Conservation (phyloP, 805 yeast genomes). For the Wickerhamiella bombiphila region DNA sequence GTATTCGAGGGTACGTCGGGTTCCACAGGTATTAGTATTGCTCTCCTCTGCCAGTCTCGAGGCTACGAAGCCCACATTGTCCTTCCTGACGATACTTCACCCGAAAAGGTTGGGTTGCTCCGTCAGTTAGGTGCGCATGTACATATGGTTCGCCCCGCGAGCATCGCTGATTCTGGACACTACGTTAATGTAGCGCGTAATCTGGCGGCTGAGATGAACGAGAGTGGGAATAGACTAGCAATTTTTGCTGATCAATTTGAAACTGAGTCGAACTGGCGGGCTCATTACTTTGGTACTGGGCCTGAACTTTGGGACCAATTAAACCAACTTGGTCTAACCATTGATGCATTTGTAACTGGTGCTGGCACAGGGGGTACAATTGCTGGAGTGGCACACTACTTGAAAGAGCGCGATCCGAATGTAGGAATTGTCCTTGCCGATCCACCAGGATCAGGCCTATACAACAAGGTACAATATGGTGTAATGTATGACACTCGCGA, state of each 20-base stretch:
- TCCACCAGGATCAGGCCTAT: constrained; percentile 91
- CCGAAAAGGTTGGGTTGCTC: constrained; percentile 62
- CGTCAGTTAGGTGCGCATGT: constrained; percentile 66
- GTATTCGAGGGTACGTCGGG: constrained; percentile 95
- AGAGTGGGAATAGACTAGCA: constrained; percentile 34
- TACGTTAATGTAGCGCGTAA: constrained; percentile 77
- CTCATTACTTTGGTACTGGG: constrained; percentile 73
- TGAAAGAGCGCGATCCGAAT: constrained; percentile 36
- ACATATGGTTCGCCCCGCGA: constrained; percentile 82
- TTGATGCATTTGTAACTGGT: constrained; percentile 76
- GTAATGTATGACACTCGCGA: constrained; percentile 88
- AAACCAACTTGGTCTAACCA: constrained; percentile 44
- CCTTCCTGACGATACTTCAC: constrained; percentile 83
- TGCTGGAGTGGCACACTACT: constrained; percentile 70
- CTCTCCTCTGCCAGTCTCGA: constrained; percentile 72
- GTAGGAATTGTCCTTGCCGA: constrained; percentile 63
- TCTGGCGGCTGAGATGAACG: constrained; percentile 38
- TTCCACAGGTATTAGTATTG: constrained; percentile 89
- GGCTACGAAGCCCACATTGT: constrained; percentile 92
- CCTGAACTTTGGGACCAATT: constrained; percentile 82
- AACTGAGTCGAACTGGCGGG: constrained; percentile 77
- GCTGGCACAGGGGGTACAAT: constrained; percentile 97
- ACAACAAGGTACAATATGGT: constrained; percentile 69
- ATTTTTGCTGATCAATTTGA: constrained; percentile 94
- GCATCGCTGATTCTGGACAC: constrained; percentile 85